Evolutionary conservation across 2,329 filamentous ascomycete genomes (phyloP), one percentile per base, ranked within the genome.

Genomic region (Eutypa lata): DNA sequence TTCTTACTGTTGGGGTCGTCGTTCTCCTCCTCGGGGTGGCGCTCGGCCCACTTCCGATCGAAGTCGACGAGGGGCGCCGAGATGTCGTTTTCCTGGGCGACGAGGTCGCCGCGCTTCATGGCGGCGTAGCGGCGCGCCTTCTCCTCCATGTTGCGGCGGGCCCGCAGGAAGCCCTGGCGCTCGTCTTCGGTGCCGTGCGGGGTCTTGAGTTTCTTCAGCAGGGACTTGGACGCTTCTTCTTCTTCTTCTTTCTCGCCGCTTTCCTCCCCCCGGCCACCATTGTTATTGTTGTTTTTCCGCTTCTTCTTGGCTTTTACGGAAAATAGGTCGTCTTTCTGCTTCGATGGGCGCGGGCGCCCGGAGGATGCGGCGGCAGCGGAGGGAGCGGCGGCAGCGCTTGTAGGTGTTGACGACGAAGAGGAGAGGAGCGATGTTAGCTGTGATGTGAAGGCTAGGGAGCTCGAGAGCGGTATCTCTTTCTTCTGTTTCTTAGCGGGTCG

Each of bases 61-160:
- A 99, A 99, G 73, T 99, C 93, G 2, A 99, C 88, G 24, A 96
- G 81, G 22, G 82, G 80, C n/a, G n/a, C n/a, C n/a, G n/a, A n/a
- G n/a, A n/a, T n/a, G 61, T 86, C 83, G 42, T 82, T 75, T 61
- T 83, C 76, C 65, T 87, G n/a, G 6, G 81, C 77, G n/a, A 90
- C 76, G 70, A 90, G 86, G 65, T 96, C 87, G n/a, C 93, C 92
- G 33, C 89, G 82, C 71, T 96, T 96, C 84, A 99, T 87, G 37
- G 90, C 89, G 7, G 89, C 86, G 71, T 99, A 99, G 2, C 94
- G 73, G 4, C 89, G 83, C 3, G 90, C 91, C 71, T 99, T 99
- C 73, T 91, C 88, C 66, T 95, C 87, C 87, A 99, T 90, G 65
- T 86, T 89, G 59, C 87, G 82, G 68, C 87, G 88, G 21, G 90